Base-by-base conservation (phyloP, 306 rosid genomes). In the Quillaja saponaria region DNA sequence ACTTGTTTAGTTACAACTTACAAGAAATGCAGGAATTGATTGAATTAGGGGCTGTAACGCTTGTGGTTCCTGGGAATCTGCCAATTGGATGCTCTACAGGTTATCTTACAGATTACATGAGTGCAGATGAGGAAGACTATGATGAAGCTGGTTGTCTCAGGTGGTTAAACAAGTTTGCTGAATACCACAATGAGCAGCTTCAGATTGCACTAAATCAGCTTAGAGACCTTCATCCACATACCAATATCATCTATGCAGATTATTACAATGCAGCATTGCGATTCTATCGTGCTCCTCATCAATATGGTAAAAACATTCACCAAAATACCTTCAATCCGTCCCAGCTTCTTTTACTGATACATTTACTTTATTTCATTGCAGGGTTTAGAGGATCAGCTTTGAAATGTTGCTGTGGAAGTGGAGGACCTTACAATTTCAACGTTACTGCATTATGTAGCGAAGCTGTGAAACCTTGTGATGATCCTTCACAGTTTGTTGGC, bases 81-180 rank as follows among this genome's bases (percentile, higher is more conserved):
- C 90, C 90, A 58, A 80, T 80, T 39, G 90, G 90, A 55, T 84
- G 90, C 68, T 61, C 49, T 57, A 7, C 84, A 4, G 31, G 55
- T 8, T 75, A 57, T 46, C 72, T 84, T 28, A 68, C 83, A 21
- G 0, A 0, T 15, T 75, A 51, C 49, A 71, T 49, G 3, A 71
- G 77, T 17, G 10, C 0, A 6, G 56, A 69, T 38, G 10, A 57
- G 57, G 59, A 64, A 8, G 67, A 78, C 63, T 82, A 78, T 69
- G 82, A 80, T 45, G 44, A 49, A 55, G 67, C 42, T 35, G 85
- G 86, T 35, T 84, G 90, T 61, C 39, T 84, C 56, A 78, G 33
- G n/a, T 77, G 78, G 84, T 28, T 75, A 31, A 80, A 80, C 84
- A 84, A n/a, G n/a, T n/a, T n/a, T n/a, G n/a, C n/a, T n/a, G n/a